Evolutionary conservation across 306 rosid genomes (phyloP), one percentile per base, ranked within the genome.

Genomic region (Begonia fuchsioides): DNA sequence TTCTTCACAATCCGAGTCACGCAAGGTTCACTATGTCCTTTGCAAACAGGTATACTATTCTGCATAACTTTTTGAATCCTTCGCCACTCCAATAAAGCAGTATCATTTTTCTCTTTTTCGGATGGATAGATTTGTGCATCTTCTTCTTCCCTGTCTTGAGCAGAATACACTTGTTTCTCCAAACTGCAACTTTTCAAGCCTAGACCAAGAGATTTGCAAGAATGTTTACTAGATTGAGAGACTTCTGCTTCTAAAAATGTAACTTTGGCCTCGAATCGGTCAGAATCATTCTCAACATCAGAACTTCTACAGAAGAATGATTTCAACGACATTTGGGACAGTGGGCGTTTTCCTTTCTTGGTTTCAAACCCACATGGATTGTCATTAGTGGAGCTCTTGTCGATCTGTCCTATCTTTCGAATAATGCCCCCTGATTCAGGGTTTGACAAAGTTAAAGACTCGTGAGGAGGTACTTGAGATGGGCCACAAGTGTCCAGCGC

Each of bases 51-150:
- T 63, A 85, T 90, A 55, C 95, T 79, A 65, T 62, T 77, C 75
- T 90, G 93, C 98, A 90, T 85, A 64, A 79, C 58, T 57, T 79
- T 72, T 53, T 79, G 93, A 71, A 90, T 79, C 75, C 98, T 68
- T 70, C 72, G 87, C 96, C 98, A 90, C 73, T 90, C 94, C 52
- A n/a, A 12, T 54, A 82, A 50, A 43, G 93, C 96, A 55, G 57
- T 55, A 61, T 56, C 76, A 53, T 72, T 69, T 52, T 70, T 81
- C 52, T 76, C 87, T 52, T 75, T 71, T 67, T 61, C 71, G 15
- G 52, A n/a, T 57, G 77, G 32, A 55, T 54, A 51, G 44, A 52
- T 8, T 6, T 26, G 8, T 26, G 35, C 68, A 59, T 49, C 55
- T 15, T 50, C 50, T 47, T 65, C 77, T 51, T 64, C 68, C 45